These are phyloP conservation scores for Annulohypoxylon truncatum DNA, from an alignment of 2,329 filamentous ascomycete species.

Conservation along the genomic window DNA sequence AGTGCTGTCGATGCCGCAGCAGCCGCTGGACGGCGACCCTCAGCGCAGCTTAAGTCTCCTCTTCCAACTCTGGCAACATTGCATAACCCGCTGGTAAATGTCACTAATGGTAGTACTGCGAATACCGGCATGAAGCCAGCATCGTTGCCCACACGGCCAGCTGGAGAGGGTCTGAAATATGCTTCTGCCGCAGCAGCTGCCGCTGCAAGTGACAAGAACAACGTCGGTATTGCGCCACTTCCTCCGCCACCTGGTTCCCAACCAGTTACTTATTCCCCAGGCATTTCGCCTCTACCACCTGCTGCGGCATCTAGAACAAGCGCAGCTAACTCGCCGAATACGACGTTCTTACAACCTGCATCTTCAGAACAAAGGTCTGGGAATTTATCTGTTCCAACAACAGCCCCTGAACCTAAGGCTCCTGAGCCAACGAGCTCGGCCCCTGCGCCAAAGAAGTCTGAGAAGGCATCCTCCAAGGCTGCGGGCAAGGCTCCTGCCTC, in stretches of 20 bases:
- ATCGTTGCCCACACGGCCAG: slow-evolving; percentile 82
- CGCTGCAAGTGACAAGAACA: slow-evolving; percentile 86
- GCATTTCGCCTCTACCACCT: slow-evolving; percentile 62
- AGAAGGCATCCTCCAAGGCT: slow-evolving; percentile 55
- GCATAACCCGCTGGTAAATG: slow-evolving; percentile 76
- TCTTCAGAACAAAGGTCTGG: slow-evolving; percentile 46
- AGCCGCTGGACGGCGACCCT: slow-evolving; percentile 75
- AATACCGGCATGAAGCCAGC: slow-evolving; percentile 89
- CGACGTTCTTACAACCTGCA: slow-evolving; percentile 60
- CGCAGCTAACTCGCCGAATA: slow-evolving; percentile 66
- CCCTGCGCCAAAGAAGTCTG: slow-evolving; percentile 47
- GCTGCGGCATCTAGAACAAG: slow-evolving; percentile 65
- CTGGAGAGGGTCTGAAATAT: slow-evolving; percentile 94
- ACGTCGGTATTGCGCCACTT: slow-evolving; percentile 91
- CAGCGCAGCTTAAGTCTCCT: slow-evolving; percentile 91
- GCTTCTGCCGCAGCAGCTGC: slow-evolving; percentile 95
- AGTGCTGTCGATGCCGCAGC: slow-evolving; percentile 68
- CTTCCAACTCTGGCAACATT: slow-evolving; percentile 92
- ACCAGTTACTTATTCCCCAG: slow-evolving; percentile 50
- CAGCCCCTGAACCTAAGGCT: slow-evolving; percentile 49
- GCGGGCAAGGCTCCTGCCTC: slow-evolving; percentile 58
- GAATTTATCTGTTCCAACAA: slow-evolving; percentile 47
- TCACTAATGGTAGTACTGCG: slow-evolving; percentile 64
- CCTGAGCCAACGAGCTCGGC: slow-evolving; percentile 44
- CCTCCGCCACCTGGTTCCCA: slow-evolving; percentile 83